Evolutionary conservation across 805 yeast species (phyloP).

Genomic region (Saccharomycopsis guyanensis): DNA sequence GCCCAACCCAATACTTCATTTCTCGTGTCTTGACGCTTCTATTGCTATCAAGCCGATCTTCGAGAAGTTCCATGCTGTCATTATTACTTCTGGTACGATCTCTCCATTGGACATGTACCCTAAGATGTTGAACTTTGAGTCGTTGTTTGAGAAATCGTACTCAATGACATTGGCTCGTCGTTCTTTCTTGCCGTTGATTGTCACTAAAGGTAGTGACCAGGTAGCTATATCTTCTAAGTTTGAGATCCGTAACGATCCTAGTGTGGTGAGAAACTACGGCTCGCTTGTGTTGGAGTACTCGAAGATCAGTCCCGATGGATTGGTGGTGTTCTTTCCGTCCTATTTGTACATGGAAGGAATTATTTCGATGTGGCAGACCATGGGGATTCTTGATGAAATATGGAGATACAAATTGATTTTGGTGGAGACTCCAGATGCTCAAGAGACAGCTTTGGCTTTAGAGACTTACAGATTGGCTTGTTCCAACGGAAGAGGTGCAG

Average conservation of each 20-base stretch:
- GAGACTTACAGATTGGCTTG: conserved; percentile 97
- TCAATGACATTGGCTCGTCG: conserved; percentile 91
- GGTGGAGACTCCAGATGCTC: conserved; percentile 99
- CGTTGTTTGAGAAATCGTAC: conserved; percentile 90
- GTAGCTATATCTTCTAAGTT: conserved; percentile 94
- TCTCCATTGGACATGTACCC: conserved; percentile 99
- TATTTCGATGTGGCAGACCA: conserved; percentile 96
- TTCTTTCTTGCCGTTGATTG: conserved; percentile 90
- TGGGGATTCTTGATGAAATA: conserved; percentile 97
- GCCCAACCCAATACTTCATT: conserved; percentile 90
- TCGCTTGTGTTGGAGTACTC: conserved; percentile 86
- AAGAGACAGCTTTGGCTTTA: conserved; percentile 90
- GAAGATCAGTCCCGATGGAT: conserved; percentile 94
- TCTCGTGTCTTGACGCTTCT: conserved; percentile 94
- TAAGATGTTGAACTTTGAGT: conserved; percentile 86
- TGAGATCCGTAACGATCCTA: conserved; percentile 95
- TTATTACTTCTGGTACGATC: conserved; percentile 95
- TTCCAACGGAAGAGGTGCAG: conserved; percentile 96
- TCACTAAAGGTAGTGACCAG: conserved; percentile 96
- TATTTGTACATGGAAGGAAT: conserved; percentile 97
- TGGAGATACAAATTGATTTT: conserved; percentile 94
- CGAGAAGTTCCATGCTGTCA: conserved; percentile 84
- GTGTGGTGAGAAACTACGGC: conserved; percentile 96
- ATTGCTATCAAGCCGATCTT: conserved; percentile 96
- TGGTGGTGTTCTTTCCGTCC: conserved; percentile 96